phyloP scores from a whole-genome alignment of 75 land plant genomes.

The Picea sitchensis region DNA sequence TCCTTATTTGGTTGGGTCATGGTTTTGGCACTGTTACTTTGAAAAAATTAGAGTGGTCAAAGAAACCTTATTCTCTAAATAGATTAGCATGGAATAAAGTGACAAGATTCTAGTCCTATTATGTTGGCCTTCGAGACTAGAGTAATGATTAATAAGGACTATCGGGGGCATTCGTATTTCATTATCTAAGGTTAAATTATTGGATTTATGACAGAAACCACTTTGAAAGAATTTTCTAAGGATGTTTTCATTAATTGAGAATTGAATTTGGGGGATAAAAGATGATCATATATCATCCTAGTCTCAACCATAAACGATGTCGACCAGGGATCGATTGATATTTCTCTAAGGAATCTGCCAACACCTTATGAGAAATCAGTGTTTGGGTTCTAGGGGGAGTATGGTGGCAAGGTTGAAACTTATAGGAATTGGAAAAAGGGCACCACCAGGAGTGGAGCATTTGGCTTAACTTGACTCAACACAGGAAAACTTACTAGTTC shows the following conservation, averaged over 20 bases:
- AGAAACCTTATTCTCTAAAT: too few species aligned
- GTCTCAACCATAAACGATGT: slow-evolving; percentile 41
- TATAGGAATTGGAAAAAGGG: slow-evolving; percentile 17
- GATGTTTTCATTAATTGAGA: too few species aligned
- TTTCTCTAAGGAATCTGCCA: slow-evolving; percentile 24
- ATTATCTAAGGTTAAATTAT: background rate
- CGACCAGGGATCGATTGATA: slow-evolving; percentile 27
- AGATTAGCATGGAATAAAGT: too few species aligned
- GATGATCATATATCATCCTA: slow-evolving; percentile 27
- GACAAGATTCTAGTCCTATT: too few species aligned
- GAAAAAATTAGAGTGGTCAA: too few species aligned
- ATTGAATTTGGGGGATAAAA: too few species aligned
- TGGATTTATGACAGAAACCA: too few species aligned
- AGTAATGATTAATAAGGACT: too few species aligned
- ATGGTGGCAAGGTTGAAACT: slow-evolving; percentile 20
- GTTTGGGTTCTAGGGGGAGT: slow-evolving; percentile 16
- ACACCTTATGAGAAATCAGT: slow-evolving; percentile 36
- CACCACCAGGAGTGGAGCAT: slow-evolving; percentile 14
- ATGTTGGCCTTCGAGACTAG: too few species aligned
- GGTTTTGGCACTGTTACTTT: slow-evolving; percentile 3
- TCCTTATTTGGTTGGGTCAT: slow-evolving; percentile 21
- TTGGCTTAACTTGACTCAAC: slow-evolving; percentile 17
- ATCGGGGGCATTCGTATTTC: slow-evolving; percentile 20
- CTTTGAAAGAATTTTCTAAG: too few species aligned
- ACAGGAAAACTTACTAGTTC: slow-evolving; percentile 5